phyloP scores from a whole-genome alignment of 2,329 filamentous ascomycete species.

The Aspergillus cejpii region DNA sequence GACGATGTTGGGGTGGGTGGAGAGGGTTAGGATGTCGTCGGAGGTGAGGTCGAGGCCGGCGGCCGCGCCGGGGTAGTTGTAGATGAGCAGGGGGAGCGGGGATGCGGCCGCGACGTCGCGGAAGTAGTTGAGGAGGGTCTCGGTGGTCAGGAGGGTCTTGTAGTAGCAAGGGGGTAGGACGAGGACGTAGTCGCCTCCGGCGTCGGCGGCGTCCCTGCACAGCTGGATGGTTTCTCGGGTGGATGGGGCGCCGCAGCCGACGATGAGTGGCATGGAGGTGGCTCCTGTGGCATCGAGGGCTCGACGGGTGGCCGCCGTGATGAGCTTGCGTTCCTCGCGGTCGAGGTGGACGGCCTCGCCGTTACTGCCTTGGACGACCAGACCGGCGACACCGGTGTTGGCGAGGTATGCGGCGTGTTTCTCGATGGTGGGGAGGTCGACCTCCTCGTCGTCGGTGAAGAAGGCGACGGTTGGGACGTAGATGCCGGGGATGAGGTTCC shows the following conservation, averaged over 20 bases:
- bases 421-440: slow-evolving; percentile 57
- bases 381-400: slow-evolving; percentile 61
- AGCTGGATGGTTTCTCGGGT: slow-evolving; percentile 65
- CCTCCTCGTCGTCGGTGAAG: slow-evolving; percentile 60
- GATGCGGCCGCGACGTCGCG: slow-evolving; percentile 55
- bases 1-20: slow-evolving; percentile 58
- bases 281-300: slow-evolving; percentile 63
- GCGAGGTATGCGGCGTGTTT: slow-evolving; percentile 62
- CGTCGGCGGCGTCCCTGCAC: slow-evolving; percentile 60
- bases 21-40: slow-evolving; percentile 55
- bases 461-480: slow-evolving; percentile 71
- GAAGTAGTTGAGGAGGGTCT: slow-evolving; percentile 59
- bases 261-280: slow-evolving; percentile 62
- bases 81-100: slow-evolving; percentile 60
- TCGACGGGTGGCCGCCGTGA: slow-evolving; percentile 63
- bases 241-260: slow-evolving; percentile 67
- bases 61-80: slow-evolving; percentile 65
- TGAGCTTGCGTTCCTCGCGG: slow-evolving; percentile 60
- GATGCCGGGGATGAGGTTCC: slow-evolving; percentile 45
- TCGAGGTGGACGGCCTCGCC: slow-evolving; percentile 75
- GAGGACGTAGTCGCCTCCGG: slow-evolving; percentile 68
- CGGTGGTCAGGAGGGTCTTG: slow-evolving; percentile 56
- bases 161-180: slow-evolving; percentile 74
- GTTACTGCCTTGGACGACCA: slow-evolving; percentile 74
- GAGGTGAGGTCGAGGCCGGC: slow-evolving; percentile 63